Evolutionary conservation across 1,284 basidiomycete genomes (phyloP).

Genomic region (Ganoderma lingzhi): DNA sequence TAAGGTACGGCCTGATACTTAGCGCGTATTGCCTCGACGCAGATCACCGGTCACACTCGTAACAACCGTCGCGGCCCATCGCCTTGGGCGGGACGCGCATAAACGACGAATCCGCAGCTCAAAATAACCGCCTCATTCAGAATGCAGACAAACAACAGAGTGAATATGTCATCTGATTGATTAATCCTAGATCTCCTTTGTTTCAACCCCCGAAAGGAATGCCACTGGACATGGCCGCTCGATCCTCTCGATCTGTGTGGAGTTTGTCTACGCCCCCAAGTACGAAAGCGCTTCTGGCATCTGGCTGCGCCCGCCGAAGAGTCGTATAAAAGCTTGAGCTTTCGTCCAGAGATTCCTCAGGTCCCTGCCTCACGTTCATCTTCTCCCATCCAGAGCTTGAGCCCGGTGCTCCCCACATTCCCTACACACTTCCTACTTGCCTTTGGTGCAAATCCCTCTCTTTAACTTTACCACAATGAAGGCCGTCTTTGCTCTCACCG

Average conservation of each 20-base stretch:
- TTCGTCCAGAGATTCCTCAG: not conserved
- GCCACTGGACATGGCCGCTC: not conserved
- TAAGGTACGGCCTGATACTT: too few species aligned
- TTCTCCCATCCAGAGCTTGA: conserved; percentile 14
- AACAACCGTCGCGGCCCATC: conserved; percentile 11
- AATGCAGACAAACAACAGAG: not conserved
- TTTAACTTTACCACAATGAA: conserved; percentile 11
- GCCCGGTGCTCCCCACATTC: conserved; percentile 13
- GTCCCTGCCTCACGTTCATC: conserved; percentile 11
- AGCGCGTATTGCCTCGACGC: not conserved
- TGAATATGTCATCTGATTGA: conserved; percentile 1
- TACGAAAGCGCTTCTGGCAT: not conserved
- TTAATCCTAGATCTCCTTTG: not conserved
- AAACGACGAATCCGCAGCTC: not conserved
- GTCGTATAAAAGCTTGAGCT: conserved; percentile 2
- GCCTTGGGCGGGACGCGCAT: conserved; percentile 4
- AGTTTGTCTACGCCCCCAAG: not conserved
- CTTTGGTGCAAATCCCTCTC: not conserved
- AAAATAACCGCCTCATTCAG: not conserved
- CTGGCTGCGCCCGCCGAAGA: not conserved
- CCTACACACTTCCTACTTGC: conserved; percentile 6
- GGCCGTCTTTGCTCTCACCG: conserved; percentile 9
- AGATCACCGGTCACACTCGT: conserved; percentile 12
- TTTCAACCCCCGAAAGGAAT: not conserved
- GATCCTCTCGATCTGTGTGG: not conserved